Conservation (phyloP, 768 basidiomycete genomes). For the Termitomyces sp. region DNA sequence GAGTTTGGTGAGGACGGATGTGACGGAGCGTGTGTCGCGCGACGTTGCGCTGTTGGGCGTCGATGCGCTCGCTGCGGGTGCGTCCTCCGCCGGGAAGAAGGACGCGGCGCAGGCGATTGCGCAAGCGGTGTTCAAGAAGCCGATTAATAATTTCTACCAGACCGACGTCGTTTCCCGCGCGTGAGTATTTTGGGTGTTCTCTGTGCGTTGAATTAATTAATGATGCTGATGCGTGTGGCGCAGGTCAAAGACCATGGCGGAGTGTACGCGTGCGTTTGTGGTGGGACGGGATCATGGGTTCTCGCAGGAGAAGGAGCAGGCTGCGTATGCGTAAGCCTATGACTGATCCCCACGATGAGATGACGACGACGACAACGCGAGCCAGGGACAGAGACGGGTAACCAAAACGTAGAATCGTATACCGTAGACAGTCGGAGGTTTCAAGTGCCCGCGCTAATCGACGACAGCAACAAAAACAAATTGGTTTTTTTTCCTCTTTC, state of each 20-base stretch:
- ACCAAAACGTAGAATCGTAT: too few relatives aligned
- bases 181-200: constrained; percentile 39
- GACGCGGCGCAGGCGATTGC: constrained; percentile 46
- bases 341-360: too few relatives aligned
- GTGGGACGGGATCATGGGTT: constrained; percentile 64
- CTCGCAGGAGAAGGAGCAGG: constrained; percentile 36
- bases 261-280: constrained; percentile 84
- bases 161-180: constrained; percentile 94
- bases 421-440: too few relatives aligned
- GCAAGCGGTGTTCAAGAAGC: constrained; percentile 50
- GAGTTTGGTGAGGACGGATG: constrained; percentile 80
- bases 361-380: too few relatives aligned
- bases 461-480: too few relatives aligned
- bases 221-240: too few relatives aligned
- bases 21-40: constrained; percentile 67
- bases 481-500: too few relatives aligned
- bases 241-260: constrained; percentile 95
- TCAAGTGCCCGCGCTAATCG: too few relatives aligned
- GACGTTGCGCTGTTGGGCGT: constrained; percentile 73
- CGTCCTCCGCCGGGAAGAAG: constrained; percentile 34
- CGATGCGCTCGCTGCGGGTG: constrained; percentile 32
- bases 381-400: too few relatives aligned
- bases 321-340: constrained; percentile 35
- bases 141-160: constrained; percentile 91
- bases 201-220: neutral